Percentiles rank a stretch among this genome's conserved stretches.
Conservation (phyloP, 306 rosid species). For the Sechiopsis laciniata region DNA sequence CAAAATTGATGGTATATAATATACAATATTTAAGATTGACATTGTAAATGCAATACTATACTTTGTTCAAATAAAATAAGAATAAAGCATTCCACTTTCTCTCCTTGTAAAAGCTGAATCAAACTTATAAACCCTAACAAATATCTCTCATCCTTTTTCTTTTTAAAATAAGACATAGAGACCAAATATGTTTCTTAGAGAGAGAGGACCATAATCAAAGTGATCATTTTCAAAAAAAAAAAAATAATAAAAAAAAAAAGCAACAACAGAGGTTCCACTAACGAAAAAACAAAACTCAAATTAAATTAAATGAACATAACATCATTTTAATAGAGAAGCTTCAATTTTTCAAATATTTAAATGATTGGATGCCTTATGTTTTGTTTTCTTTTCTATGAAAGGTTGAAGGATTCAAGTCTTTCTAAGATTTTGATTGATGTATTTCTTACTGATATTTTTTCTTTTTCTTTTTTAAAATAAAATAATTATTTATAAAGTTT, state of each 20-base stretch:
- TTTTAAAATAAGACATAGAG: constrained; percentile 15
- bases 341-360: too few species aligned
- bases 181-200: constrained; percentile 4
- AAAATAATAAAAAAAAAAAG: neutral
- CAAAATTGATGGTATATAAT: neutral
- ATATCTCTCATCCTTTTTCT: neutral
- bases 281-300: neutral
- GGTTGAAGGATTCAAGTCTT: too few species aligned
- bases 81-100: constrained; percentile 17
- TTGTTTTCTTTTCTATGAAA: too few species aligned
- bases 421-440: too few species aligned
- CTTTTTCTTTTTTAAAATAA: too few species aligned
- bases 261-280: neutral
- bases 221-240: too few species aligned
- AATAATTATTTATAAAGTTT: too few species aligned
- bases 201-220: neutral
- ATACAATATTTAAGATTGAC: neutral
- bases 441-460: too few species aligned
- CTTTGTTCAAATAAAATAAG: neutral
- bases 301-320: too few species aligned
- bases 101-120: constrained; percentile 3
- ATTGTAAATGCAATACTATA: neutral
- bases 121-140: constrained; percentile 16
- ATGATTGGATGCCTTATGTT: too few species aligned
- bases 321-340: too few species aligned